A percentile compares a stretch with the other conserved stretches of the same genome.
Evolutionary conservation across 169 alveolate genomes (phyloP).

Genomic region (Plasmodium gonderi): DNA sequence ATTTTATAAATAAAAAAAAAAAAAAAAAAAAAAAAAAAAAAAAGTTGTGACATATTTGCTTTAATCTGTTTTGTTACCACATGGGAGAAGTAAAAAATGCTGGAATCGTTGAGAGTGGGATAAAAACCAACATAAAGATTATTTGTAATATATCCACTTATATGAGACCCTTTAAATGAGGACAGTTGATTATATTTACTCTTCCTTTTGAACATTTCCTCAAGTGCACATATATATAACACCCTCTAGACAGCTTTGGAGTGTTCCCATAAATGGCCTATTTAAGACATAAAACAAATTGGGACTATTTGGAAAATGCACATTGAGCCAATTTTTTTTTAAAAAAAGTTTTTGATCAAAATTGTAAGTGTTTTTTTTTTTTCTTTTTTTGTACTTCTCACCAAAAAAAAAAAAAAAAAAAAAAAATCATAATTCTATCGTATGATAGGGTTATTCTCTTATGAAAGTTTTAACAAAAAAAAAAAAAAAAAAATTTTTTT

Average conservation of each 20-base stretch:
- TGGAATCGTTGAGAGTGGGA: too few relatives aligned
- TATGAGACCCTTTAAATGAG: background rate
- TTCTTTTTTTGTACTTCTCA: too few relatives aligned
- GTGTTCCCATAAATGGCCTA: background rate
- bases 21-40: background rate
- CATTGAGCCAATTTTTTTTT: background rate
- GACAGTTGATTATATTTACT: background rate
- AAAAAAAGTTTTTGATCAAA: background rate
- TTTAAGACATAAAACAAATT: background rate
- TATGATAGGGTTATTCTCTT: too few relatives aligned
- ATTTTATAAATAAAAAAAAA: background rate
- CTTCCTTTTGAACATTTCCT: background rate
- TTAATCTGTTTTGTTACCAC: background rate
- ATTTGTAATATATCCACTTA: background rate
- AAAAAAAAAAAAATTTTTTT: too few relatives aligned
- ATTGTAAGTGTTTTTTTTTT: background rate
- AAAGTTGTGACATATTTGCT: background rate
- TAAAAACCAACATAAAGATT: background rate
- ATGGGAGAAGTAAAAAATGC: background rate
- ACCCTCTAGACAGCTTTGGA: background rate
- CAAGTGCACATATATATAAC: background rate
- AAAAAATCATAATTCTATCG: too few relatives aligned
- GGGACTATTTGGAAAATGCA: background rate
- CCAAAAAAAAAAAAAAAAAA: too few relatives aligned
- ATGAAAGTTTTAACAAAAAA: too few relatives aligned